These are phyloP conservation scores for Copromyces sp. DNA, from an alignment of 495 filamentous ascomycete species.

Conservation along the genomic window DNA sequence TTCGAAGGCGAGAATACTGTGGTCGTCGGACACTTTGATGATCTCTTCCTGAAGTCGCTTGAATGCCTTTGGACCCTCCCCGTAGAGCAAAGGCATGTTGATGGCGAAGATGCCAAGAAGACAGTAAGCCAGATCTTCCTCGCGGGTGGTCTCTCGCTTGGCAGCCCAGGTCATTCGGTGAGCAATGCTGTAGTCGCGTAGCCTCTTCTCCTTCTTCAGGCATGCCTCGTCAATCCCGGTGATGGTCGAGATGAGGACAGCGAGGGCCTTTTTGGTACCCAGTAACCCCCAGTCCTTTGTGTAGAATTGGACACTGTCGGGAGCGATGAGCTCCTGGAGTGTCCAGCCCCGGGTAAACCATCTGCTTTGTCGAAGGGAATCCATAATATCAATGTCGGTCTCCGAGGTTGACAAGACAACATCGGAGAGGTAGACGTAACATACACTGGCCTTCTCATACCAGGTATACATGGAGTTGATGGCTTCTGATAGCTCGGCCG, in stretches of 20 bases:
- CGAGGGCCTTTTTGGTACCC: slow-evolving; percentile 19
- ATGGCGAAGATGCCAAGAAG: slow-evolving; percentile 35
- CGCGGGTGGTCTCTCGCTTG: slow-evolving; percentile 17
- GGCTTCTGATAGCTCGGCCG: slow-evolving; percentile 34
- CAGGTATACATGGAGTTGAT: slow-evolving; percentile 35
- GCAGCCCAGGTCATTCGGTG: slow-evolving; percentile 33
- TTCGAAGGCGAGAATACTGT: slow-evolving; percentile 17
- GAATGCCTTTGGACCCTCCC: slow-evolving; percentile 27
- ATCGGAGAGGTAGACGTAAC: slow-evolving; percentile 33
- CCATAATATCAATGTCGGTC: not conserved
- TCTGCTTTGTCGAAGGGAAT: slow-evolving; percentile 8
- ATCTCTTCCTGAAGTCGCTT: slow-evolving; percentile 20
- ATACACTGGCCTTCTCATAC: slow-evolving; percentile 26
- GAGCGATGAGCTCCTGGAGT: slow-evolving; percentile 31
- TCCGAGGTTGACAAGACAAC: slow-evolving; percentile 3
- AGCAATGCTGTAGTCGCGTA: slow-evolving; percentile 19
- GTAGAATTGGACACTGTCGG: slow-evolving; percentile 23
- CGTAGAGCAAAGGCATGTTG: slow-evolving; percentile 37
- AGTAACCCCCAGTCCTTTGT: slow-evolving; percentile 19
- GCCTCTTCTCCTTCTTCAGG: slow-evolving; percentile 3
- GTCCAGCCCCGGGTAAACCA: slow-evolving; percentile 36
- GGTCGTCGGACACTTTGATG: slow-evolving; percentile 12
- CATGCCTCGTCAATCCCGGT: slow-evolving; percentile 22
- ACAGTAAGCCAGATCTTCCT: slow-evolving; percentile 34
- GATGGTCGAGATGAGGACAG: slow-evolving; percentile 12